These are phyloP conservation scores for Zygosaccharomyces pseudobailii DNA, from an alignment of 1,139 yeast species.

Conservation along the genomic window DNA sequence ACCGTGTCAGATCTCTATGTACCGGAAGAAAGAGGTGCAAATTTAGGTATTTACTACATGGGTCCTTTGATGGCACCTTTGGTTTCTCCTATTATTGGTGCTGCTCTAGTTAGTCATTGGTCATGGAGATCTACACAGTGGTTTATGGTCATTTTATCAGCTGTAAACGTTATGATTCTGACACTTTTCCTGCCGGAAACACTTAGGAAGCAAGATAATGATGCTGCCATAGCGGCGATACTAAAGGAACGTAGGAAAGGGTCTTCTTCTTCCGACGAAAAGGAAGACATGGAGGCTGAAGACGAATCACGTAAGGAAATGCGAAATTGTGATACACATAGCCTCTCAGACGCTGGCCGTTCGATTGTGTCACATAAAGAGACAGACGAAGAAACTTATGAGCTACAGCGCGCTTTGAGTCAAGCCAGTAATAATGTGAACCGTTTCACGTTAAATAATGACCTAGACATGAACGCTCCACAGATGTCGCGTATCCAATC, in stretches of 20 bases:
- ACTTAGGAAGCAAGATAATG: constrained; percentile 49
- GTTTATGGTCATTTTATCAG: constrained; percentile 69
- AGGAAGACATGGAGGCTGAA: constrained; percentile 7
- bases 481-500: constrained; percentile 35
- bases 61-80: constrained; percentile 84
- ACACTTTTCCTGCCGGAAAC: constrained; percentile 72
- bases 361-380: constrained; percentile 18
- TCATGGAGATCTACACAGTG: constrained; percentile 91
- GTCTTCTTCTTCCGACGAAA: background rate
- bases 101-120: constrained; percentile 65
- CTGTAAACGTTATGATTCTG: constrained; percentile 46
- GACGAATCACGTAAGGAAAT: constrained; percentile 14
- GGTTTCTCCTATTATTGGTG: constrained; percentile 76
- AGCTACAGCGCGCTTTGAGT: constrained; percentile 14
- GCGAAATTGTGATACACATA: constrained; percentile 8
- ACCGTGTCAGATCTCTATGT: constrained; percentile 71
- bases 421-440: constrained; percentile 15
- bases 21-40: constrained; percentile 67
- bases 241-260: constrained; percentile 37
- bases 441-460: constrained; percentile 15
- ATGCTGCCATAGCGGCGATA: constrained; percentile 44
- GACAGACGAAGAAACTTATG: constrained; percentile 23
- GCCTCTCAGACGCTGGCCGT: background rate
- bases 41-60: constrained; percentile 75
- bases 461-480: constrained; percentile 26